These are phyloP conservation scores for Apiospora sp. DNA, from an alignment of 2,329 filamentous ascomycete species.

Conservation along the genomic window DNA sequence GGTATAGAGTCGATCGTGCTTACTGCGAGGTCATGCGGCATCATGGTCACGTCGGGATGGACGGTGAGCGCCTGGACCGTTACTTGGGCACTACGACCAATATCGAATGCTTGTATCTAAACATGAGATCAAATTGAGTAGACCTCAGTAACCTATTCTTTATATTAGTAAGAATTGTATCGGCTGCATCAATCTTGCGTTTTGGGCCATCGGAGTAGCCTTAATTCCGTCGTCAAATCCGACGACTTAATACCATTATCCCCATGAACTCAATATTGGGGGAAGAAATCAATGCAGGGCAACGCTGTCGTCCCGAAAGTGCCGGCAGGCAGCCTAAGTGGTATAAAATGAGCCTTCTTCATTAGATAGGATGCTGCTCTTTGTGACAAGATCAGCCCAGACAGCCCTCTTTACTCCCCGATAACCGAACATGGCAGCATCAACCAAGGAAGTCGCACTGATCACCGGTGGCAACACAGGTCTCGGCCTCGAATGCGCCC, in stretches of 20 bases:
- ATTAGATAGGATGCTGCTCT: not conserved
- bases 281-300: not conserved
- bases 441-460: conserved; percentile 21
- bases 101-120: no score
- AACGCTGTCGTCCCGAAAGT: not conserved
- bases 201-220: not conserved
- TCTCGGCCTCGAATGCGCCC: conserved; percentile 8
- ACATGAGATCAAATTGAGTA: no score
- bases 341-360: not conserved
- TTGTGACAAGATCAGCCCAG: not conserved
- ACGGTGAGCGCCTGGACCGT: not conserved
- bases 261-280: not conserved
- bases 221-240: not conserved
- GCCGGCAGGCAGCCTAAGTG: not conserved
- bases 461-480: conserved; percentile 24
- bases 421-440: not conserved
- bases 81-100: no score
- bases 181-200: not conserved
- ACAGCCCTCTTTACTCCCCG: not conserved
- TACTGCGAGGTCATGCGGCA: not conserved
- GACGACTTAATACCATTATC: not conserved
- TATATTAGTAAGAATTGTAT: not conserved
- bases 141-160: no score
- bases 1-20: not conserved
- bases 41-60: not conserved